These are phyloP conservation scores for Diaporthe vexans DNA, from an alignment of 2,329 filamentous ascomycete genomes.

Conservation along the genomic window DNA sequence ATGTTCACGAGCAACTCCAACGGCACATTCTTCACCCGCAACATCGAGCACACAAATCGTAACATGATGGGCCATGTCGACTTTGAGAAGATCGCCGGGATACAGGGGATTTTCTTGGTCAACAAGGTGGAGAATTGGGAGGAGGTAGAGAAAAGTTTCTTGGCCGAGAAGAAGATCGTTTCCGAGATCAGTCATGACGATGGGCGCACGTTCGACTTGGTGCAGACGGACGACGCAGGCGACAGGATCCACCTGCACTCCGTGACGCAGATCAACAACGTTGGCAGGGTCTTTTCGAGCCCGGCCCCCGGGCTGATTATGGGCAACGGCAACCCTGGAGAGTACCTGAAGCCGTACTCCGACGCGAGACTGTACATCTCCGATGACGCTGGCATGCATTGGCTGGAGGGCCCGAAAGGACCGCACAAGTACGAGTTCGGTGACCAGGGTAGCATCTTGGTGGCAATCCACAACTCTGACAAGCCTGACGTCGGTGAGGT, in stretches of 20 bases:
- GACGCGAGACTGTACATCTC: slow-evolving; percentile 90
- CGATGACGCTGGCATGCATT: slow-evolving; percentile 89
- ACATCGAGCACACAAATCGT: slow-evolving; percentile 92
- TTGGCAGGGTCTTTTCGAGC: slow-evolving; percentile 91
- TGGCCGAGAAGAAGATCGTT: slow-evolving; percentile 75
- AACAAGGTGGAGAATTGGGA: slow-evolving; percentile 91
- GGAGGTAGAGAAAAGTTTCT: slow-evolving; percentile 71
- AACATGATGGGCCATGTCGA: slow-evolving; percentile 83
- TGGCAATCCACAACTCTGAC: slow-evolving; percentile 84
- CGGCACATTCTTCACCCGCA: slow-evolving; percentile 94
- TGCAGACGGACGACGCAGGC: slow-evolving; percentile 72
- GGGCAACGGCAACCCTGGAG: slow-evolving; percentile 92
- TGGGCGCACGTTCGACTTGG: slow-evolving; percentile 83
- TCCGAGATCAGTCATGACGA: slow-evolving; percentile 96
- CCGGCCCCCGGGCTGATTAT: slow-evolving; percentile 93
- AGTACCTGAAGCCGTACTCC: slow-evolving; percentile 76
- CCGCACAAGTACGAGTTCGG: slow-evolving; percentile 98
- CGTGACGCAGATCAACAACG: slow-evolving; percentile 85
- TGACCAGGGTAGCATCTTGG: slow-evolving; percentile 88
- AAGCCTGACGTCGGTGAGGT: slow-evolving; percentile 71
- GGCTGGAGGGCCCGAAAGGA: slow-evolving; percentile 81
- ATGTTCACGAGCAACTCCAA: slow-evolving; percentile 98
- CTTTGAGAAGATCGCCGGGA: slow-evolving; percentile 92
- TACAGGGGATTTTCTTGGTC: slow-evolving; percentile 92
- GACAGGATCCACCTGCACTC: slow-evolving; percentile 89